A percentile compares a stretch with the other conserved stretches of the same genome.
Conservation (phyloP, 2,329 filamentous ascomycete genomes). For the Nakataea oryzae region DNA sequence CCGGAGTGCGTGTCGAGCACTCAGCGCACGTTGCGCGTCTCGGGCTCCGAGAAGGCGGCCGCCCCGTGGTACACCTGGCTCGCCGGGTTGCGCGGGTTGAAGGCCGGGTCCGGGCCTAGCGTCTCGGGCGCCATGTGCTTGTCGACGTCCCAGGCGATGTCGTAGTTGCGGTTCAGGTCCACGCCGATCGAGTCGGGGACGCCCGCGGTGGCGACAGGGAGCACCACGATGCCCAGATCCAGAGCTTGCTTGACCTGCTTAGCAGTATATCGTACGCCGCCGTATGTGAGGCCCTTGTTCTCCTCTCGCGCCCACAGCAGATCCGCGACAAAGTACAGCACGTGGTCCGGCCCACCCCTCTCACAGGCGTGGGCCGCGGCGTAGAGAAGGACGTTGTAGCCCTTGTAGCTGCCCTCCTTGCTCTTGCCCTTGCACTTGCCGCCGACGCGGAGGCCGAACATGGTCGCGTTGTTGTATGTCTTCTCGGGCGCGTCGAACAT, state of each 20-base stretch:
- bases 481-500: constrained; percentile 2
- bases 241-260: constrained; percentile 40
- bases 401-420: background rate
- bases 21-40: constrained; percentile 44
- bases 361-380: constrained; percentile 47
- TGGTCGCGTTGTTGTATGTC: constrained; percentile 1
- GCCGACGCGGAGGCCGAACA: background rate
- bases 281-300: constrained; percentile 38
- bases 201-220: constrained; percentile 29
- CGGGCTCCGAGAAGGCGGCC: constrained; percentile 41
- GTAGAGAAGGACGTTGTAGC: constrained; percentile 37
- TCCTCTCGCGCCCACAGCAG: constrained; percentile 40
- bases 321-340: constrained; percentile 48
- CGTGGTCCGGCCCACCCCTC: constrained; percentile 43
- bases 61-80: constrained; percentile 40
- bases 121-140: constrained; percentile 28
- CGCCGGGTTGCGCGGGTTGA: constrained; percentile 29
- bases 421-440: background rate
- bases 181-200: constrained; percentile 27
- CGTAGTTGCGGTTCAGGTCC: constrained; percentile 47
- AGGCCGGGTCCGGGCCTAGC: constrained; percentile 7
- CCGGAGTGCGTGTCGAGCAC: constrained; percentile 36
- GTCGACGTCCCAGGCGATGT: constrained; percentile 44
- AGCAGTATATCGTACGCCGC: constrained; percentile 37
- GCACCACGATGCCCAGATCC: constrained; percentile 39